Base-by-base conservation (phyloP, 163 green algal genomes). In the Scenedesmus sp. region DNA sequence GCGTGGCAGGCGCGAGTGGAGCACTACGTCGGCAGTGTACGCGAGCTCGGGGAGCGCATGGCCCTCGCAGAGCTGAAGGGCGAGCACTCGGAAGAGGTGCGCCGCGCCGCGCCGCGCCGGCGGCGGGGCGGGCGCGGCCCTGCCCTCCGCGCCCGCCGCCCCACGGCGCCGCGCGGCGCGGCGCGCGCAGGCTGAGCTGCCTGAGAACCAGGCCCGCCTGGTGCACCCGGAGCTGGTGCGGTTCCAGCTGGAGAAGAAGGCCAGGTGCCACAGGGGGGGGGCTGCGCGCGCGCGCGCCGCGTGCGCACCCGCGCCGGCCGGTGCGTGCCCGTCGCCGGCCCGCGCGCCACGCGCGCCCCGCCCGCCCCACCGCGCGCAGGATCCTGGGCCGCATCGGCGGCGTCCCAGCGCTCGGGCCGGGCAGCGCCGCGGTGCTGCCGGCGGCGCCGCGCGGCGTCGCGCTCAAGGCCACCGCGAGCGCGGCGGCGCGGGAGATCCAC, bases 201-300 rank as follows among this genome's bases (percentile, higher is more conserved):
- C 60, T 10, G 47, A 75, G 44, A 77, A 80, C 50, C 50, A 63
- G 60, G 56, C 62, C 44, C 78, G 75, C 51, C 80, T 53, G 4
- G 63, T 89, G 44, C 84, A 89, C 73, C 84, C 84, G 15, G 84
- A 89, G 73, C 77, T 89, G 22, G 39, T 71, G 1, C 85, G 85
- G 48, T 89, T 87, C 71, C 84, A 89, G 29, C 67, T 89, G 20
- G 84, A 89, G 62, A 89, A 89, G 51, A 77, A 87, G 42, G 81
- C 84, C 28, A 82, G 75, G 84, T 89, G 36, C n/a, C n/a, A n/a
- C n/a, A n/a, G n/a, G n/a, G n/a, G n/a, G n/a, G n/a, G n/a, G n/a
- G n/a, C n/a, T n/a, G n/a, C n/a, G n/a, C n/a, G n/a, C n/a, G n/a
- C n/a, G n/a, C n/a, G n/a, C n/a, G 53, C 53, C 3, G 20, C 53